Evolutionary conservation across 2,329 filamentous ascomycete genomes (phyloP).

Genomic region (Colletotrichum sp.): DNA sequence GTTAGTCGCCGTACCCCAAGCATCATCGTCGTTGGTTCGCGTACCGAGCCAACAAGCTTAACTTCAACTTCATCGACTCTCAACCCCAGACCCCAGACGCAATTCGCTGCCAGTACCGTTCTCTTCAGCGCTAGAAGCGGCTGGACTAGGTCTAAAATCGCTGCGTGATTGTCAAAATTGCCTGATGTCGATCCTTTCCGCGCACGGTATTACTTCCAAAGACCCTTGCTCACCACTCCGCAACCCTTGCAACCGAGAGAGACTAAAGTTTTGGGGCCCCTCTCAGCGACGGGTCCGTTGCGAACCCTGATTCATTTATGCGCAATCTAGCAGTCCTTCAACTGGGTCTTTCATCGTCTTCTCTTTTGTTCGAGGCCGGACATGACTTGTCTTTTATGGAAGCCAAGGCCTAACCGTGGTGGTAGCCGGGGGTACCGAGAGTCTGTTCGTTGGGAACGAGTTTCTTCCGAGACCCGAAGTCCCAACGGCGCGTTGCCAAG

Average conservation of each 20-base stretch:
- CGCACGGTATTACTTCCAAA: neutral
- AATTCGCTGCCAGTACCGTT: neutral
- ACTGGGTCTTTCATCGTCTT: neutral
- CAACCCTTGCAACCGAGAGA: constrained; percentile 1
- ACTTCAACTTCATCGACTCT: neutral
- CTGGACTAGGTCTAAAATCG: neutral
- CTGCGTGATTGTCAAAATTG: neutral
- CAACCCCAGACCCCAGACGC: neutral
- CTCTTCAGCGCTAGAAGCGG: neutral
- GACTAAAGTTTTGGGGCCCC: neutral
- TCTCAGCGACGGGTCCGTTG: neutral
- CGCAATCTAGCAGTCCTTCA: neutral
- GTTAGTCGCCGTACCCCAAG: neutral
- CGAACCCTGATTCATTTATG: constrained; percentile 11
- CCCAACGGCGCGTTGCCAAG: neutral
- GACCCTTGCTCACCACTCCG: neutral
- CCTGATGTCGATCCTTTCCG: neutral
- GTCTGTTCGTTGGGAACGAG: neutral
- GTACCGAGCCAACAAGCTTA: neutral
- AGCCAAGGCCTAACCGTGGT: neutral
- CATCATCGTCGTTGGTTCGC: neutral
- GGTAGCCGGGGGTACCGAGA: neutral
- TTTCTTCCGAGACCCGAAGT: neutral
- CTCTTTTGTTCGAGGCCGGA: neutral
- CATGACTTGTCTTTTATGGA: neutral